Evolutionary conservation across 2,329 filamentous ascomycete genomes (phyloP).

Genomic region (Exophiala spinifera): DNA sequence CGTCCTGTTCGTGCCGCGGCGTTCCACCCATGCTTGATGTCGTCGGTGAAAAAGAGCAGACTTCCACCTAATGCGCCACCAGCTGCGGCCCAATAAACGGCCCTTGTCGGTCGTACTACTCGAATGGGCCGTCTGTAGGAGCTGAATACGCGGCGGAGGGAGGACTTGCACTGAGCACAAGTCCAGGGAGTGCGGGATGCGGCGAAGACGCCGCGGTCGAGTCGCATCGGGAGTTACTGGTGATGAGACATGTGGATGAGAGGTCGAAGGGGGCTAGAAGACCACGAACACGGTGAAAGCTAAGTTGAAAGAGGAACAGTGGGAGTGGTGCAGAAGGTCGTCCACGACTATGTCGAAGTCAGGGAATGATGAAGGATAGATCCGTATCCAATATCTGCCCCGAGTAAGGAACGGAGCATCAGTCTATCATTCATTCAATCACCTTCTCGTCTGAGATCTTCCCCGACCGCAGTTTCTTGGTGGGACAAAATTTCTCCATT

Average conservation of each 20-base stretch:
- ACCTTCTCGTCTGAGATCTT: too few species aligned
- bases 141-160: slow-evolving; percentile 9
- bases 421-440: too few species aligned
- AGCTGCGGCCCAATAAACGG: slow-evolving; percentile 23
- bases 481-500: neutral
- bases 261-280: slow-evolving; percentile 2
- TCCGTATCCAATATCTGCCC: too few species aligned
- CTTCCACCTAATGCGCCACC: slow-evolving; percentile 19
- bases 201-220: slow-evolving; percentile 11
- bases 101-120: slow-evolving; percentile 15
- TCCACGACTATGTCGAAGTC: too few species aligned
- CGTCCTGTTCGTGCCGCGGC: slow-evolving; percentile 74
- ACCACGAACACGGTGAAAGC: neutral
- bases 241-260: too few species aligned
- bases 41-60: slow-evolving; percentile 51
- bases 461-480: neutral
- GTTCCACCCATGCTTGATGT: slow-evolving; percentile 73
- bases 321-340: too few species aligned
- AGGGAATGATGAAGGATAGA: too few species aligned
- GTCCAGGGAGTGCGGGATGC: slow-evolving; percentile 21
- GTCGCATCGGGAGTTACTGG: slow-evolving; percentile 18
- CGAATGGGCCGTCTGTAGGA: slow-evolving; percentile 13
- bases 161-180: slow-evolving; percentile 19
- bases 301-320: neutral
- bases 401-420: too few species aligned